phyloP scores from a whole-genome alignment of 805 yeast species.

The Alloascoidea africana region DNA sequence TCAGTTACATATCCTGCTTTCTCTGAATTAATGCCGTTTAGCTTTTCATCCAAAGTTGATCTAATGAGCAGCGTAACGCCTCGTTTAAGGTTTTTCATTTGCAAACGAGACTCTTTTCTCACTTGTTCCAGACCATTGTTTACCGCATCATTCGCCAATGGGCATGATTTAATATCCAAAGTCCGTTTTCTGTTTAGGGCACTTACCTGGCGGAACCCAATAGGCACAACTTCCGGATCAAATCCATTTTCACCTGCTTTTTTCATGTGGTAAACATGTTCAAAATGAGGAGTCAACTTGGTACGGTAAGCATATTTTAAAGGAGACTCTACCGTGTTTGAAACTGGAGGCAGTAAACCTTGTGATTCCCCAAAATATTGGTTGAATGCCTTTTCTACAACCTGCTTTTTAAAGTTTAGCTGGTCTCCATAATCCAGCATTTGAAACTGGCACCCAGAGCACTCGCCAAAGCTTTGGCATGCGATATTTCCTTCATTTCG shows the following conservation, averaged over 20 bases:
- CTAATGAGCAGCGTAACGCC: conserved; percentile 83
- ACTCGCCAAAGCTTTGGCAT: conserved; percentile 79
- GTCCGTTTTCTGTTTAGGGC: conserved; percentile 26
- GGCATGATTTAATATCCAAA: conserved; percentile 87
- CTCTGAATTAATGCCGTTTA: conserved; percentile 18
- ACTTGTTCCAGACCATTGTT: conserved; percentile 54
- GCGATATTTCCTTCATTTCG: conserved; percentile 44
- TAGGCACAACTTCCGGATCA: conserved; percentile 38
- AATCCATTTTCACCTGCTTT: conserved; percentile 12
- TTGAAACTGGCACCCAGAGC: conserved; percentile 94
- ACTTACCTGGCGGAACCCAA: conserved; percentile 86
- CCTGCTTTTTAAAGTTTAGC: conserved; percentile 52
- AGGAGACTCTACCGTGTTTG: conserved; percentile 63
- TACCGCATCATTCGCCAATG: conserved; percentile 71
- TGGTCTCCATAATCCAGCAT: conserved; percentile 61
- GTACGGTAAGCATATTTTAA: conserved; percentile 68
- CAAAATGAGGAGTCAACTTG: conserved; percentile 91
- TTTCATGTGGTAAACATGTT: conserved; percentile 55
- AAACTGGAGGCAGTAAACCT: conserved; percentile 27
- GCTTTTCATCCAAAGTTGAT: conserved; percentile 44
- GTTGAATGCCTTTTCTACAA: conserved; percentile 69
- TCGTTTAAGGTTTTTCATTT: conserved; percentile 36
- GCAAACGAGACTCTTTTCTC: conserved; percentile 16
- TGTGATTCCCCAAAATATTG: conserved; percentile 57
- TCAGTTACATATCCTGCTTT: conserved; percentile 10